Base-by-base conservation (phyloP, 495 filamentous ascomycete species). In the Sporormia fimetaria region DNA sequence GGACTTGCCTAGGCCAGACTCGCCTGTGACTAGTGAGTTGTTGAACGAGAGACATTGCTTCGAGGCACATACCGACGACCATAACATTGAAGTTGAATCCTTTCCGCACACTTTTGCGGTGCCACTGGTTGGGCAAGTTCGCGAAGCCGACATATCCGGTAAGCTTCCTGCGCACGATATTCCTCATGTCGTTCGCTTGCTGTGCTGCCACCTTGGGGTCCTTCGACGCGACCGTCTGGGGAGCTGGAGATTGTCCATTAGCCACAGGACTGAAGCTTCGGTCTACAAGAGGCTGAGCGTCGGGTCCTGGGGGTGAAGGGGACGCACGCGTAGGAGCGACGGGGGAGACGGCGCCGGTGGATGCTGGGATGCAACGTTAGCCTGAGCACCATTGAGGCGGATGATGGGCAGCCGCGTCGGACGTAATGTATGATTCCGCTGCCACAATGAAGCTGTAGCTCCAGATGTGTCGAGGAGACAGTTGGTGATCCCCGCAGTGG, bases 11-110 rank as follows among this genome's bases (percentile, higher is more conserved):
- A 98, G 77, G 38, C 90, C 90, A 52, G 90, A 98, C 80, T 98
- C 90, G 78, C 90, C 90, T 98, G 44, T 3, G 10, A 22, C 26
- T 16, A 47, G 6, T 2, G 9, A 5, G 18, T 20, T 21, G 25
- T 37, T 37, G 32, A 27, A 9, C 29, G 4, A 34, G 14, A 1
- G 5, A 15, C 3, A 3, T 33, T 22, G 31, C 25, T 20, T 5
- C 11, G 7, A 20, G 40, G 39, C 28, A 73, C 70, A 45, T 71
- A 98, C 90, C 90, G 64, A 98, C 90, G 64, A 98, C 90, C 90
- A 98, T 98, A 44, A 96, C 90, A 60, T 98, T 98, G 74, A 98
- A 98, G 74, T 96, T 98, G 78, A 98, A 98, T 44, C 90, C 90
- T 65, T 98, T 98, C 59, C 90, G 82, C 56, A 98, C 92, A 74